A percentile compares a stretch with the other conserved stretches of the same genome.
phyloP scores from a whole-genome alignment of 2,329 filamentous ascomycete species.

The Ophiostoma angusticollis region DNA sequence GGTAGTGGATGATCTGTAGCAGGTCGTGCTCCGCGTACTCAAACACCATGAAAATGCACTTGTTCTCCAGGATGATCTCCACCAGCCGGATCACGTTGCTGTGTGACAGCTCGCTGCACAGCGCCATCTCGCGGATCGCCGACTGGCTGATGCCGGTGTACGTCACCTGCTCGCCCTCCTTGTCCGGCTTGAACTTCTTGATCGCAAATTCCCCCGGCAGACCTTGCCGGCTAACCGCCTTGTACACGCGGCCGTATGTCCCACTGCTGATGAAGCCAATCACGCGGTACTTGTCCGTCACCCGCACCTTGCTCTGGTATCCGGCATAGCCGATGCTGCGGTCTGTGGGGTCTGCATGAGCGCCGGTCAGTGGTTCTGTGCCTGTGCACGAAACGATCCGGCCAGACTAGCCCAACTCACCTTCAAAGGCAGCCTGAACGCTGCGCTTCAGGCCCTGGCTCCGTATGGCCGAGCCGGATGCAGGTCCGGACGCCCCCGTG shows the following conservation, averaged over 20 bases:
- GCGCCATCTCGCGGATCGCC: conserved; percentile 90
- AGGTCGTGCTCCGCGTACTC: conserved; percentile 97
- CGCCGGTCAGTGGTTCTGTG: not conserved
- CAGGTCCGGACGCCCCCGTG: conserved; percentile 35
- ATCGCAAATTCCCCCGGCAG: conserved; percentile 82
- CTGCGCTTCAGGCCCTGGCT: conserved; percentile 42
- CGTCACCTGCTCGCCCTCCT: conserved; percentile 86
- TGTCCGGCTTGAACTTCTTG: conserved; percentile 99
- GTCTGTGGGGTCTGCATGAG: conserved; percentile 45
- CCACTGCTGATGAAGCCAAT: conserved; percentile 97
- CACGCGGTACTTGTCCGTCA: conserved; percentile 88
- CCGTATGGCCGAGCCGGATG: conserved; percentile 30
- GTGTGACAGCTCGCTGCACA: conserved; percentile 85
- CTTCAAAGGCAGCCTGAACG: conserved; percentile 49
- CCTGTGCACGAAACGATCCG: no score
- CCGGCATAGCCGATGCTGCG: conserved; percentile 32
- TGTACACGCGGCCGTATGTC: conserved; percentile 97
- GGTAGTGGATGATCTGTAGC: conserved; percentile 95
- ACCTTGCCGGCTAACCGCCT: conserved; percentile 66
- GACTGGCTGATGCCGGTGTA: conserved; percentile 98
- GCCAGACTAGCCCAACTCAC: conserved; percentile 28
- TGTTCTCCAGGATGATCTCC: conserved; percentile 95
- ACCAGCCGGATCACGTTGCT: conserved; percentile 80
- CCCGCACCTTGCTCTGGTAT: conserved; percentile 69
- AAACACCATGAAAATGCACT: conserved; percentile 99